These are phyloP conservation scores for Yarrowia sp. DNA, from an alignment of 805 yeast species.

Conservation along the genomic window DNA sequence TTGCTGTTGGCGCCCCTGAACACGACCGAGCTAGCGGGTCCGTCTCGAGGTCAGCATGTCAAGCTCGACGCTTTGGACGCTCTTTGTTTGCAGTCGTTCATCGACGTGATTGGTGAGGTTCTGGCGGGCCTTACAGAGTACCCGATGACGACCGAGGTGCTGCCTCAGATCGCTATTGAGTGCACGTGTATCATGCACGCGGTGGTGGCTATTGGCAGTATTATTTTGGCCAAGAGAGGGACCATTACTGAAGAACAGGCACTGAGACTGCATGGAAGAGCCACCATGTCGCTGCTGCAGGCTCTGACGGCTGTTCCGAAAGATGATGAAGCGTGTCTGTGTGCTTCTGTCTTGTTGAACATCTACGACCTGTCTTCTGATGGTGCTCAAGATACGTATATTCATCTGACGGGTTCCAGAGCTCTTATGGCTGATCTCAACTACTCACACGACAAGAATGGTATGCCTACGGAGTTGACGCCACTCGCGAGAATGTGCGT, in stretches of 20 bases:
- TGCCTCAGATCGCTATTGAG: conserved; percentile 7
- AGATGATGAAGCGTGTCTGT: conserved; percentile 22
- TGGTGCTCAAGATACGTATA: conserved; percentile 17
- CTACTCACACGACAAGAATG: background rate
- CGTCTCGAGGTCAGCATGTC: background rate
- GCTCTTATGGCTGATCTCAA: conserved; percentile 12
- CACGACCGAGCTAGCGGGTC: conserved; percentile 14
- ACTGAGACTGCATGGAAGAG: conserved; percentile 10
- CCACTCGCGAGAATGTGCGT: conserved; percentile 11
- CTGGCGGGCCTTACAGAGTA: conserved; percentile 5
- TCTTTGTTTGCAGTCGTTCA: conserved; percentile 5
- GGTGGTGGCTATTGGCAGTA: conserved; percentile 8
- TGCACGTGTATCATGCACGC: conserved; percentile 26
- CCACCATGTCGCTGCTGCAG: conserved; percentile 15
- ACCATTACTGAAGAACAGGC: conserved; percentile 15
- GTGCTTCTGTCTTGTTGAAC: conserved; percentile 15
- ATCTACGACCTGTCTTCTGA: conserved; percentile 18
- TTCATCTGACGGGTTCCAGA: conserved; percentile 5
- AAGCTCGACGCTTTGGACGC: conserved; percentile 13
- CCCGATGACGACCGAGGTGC: conserved; percentile 20
- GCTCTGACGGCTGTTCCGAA: conserved; percentile 4
- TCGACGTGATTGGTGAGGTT: conserved; percentile 11
- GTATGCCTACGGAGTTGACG: background rate
- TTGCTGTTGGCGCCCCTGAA: background rate
- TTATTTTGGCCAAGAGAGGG: conserved; percentile 13